These are phyloP conservation scores for Diaporthe ampelina DNA, from an alignment of 2,329 filamentous ascomycete species.

Conservation along the genomic window DNA sequence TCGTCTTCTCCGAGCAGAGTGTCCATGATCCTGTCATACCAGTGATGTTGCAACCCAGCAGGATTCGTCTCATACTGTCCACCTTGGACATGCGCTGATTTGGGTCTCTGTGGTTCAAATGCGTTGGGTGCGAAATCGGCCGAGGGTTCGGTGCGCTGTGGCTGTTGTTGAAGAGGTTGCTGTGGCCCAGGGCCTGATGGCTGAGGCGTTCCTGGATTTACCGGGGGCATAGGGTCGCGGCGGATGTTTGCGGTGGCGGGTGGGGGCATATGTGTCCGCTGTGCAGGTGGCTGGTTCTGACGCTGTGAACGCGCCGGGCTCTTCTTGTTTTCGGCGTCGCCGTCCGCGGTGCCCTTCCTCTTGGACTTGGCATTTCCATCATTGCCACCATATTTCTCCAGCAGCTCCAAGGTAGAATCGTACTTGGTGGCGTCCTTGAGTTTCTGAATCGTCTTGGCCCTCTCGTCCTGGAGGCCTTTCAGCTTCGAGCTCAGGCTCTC, in stretches of 20 bases:
- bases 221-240: slow-evolving; percentile 50
- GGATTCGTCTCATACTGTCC: slow-evolving; percentile 47
- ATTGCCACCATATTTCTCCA: slow-evolving; percentile 91
- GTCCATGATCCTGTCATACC: slow-evolving; percentile 96
- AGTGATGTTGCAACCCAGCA: slow-evolving; percentile 68
- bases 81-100: not conserved
- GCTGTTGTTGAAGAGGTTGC: slow-evolving; percentile 40
- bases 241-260: slow-evolving; percentile 75
- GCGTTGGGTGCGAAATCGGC: slow-evolving; percentile 84
- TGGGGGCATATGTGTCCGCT: slow-evolving; percentile 66
- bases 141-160: slow-evolving; percentile 54
- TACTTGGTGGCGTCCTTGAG: slow-evolving; percentile 96
- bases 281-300: slow-evolving; percentile 45
- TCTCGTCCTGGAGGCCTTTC: slow-evolving; percentile 82
- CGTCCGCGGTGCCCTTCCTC: slow-evolving; percentile 46
- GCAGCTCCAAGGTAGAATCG: slow-evolving; percentile 90
- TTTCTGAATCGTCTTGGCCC: slow-evolving; percentile 90
- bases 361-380: slow-evolving; percentile 61
- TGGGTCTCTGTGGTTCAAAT: slow-evolving; percentile 54
- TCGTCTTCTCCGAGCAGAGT: slow-evolving; percentile 95
- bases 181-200: slow-evolving; percentile 34
- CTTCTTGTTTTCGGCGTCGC: slow-evolving; percentile 42
- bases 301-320: slow-evolving; percentile 27
- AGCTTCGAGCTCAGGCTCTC: slow-evolving; percentile 77
- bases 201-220: slow-evolving; percentile 47